Conservation (phyloP, 2,329 filamentous ascomycete species). For the Neoarthrinium moseri region DNA sequence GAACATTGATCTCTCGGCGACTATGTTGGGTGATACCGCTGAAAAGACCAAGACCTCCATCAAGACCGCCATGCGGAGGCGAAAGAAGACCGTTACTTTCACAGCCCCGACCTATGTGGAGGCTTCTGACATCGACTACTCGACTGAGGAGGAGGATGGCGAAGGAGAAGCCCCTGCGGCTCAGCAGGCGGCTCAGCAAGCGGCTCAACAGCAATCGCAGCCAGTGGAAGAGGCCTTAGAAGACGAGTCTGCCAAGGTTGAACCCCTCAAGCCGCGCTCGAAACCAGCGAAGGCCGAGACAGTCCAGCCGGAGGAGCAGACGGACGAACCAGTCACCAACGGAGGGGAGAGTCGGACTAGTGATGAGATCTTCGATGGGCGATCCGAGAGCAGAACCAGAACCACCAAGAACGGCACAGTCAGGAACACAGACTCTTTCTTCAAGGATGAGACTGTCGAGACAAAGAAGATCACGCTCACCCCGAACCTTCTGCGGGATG, state of each 20-base stretch:
- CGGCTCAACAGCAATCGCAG: constrained; percentile 26
- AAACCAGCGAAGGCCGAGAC: constrained; percentile 38
- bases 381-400: constrained; percentile 47
- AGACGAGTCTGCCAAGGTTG: constrained; percentile 55
- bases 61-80: constrained; percentile 78
- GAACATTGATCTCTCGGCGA: constrained; percentile 78
- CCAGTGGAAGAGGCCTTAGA: constrained; percentile 32
- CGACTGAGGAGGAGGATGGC: constrained; percentile 75
- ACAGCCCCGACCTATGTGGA: constrained; percentile 83
- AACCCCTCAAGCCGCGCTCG: constrained; percentile 50
- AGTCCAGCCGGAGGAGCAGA: constrained; percentile 34
- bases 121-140: constrained; percentile 84
- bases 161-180: constrained; percentile 46
- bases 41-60: constrained; percentile 82
- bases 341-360: constrained; percentile 45
- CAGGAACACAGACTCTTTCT: constrained; percentile 93
- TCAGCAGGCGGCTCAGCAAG: constrained; percentile 30
- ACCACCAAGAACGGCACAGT: constrained; percentile 83
- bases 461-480: constrained; percentile 97
- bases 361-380: constrained; percentile 65
- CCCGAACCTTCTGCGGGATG: constrained; percentile 86
- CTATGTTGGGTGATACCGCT: constrained; percentile 62
- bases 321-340: constrained; percentile 20
- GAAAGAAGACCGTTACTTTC: constrained; percentile 88
- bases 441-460: constrained; percentile 92